Conservation (phyloP, 352 stramenopile genomes). For the Phytophthora kernoviae region DNA sequence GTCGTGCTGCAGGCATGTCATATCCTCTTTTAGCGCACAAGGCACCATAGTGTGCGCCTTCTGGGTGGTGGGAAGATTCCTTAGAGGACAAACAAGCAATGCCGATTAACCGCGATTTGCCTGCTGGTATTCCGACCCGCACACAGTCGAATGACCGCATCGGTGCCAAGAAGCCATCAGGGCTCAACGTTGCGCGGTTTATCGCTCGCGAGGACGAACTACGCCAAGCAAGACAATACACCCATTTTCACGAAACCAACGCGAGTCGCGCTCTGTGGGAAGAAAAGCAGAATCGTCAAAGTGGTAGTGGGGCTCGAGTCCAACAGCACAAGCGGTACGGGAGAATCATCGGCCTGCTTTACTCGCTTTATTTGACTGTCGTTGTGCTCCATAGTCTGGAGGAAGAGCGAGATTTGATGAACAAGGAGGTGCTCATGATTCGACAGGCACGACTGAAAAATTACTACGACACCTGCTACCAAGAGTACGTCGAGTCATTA, state of each 20-base stretch:
- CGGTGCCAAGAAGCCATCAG: slow-evolving; percentile 41
- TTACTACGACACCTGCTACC: slow-evolving; percentile 81
- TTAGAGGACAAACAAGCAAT: too few species aligned
- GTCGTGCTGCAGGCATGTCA: too few species aligned
- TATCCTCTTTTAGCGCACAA: too few species aligned
- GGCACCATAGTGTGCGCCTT: too few species aligned
- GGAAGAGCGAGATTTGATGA: slow-evolving; percentile 80
- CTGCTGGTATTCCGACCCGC: slow-evolving; percentile 53
- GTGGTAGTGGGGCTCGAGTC: slow-evolving; percentile 49
- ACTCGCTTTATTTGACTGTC: background rate
- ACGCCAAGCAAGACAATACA: slow-evolving; percentile 63
- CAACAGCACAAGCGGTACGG: slow-evolving; percentile 66
- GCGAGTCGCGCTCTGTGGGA: slow-evolving; percentile 71
- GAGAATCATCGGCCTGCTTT: slow-evolving; percentile 1
- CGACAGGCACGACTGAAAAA: slow-evolving; percentile 66
- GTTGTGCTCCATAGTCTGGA: slow-evolving; percentile 35
- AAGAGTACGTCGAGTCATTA: slow-evolving; percentile 41
- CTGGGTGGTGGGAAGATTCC: too few species aligned
- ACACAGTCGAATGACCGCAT: slow-evolving; percentile 12
- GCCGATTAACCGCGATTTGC: slow-evolving; percentile 55
- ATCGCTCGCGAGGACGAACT: slow-evolving; percentile 81
- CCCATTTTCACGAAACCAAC: slow-evolving; percentile 49
- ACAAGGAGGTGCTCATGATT: slow-evolving; percentile 72
- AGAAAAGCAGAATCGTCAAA: slow-evolving; percentile 71
- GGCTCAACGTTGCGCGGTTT: slow-evolving; percentile 74